Evolutionary conservation across 192 early-diverging fungal genomes (phyloP).

Genomic region (Mortierella claussenii): DNA sequence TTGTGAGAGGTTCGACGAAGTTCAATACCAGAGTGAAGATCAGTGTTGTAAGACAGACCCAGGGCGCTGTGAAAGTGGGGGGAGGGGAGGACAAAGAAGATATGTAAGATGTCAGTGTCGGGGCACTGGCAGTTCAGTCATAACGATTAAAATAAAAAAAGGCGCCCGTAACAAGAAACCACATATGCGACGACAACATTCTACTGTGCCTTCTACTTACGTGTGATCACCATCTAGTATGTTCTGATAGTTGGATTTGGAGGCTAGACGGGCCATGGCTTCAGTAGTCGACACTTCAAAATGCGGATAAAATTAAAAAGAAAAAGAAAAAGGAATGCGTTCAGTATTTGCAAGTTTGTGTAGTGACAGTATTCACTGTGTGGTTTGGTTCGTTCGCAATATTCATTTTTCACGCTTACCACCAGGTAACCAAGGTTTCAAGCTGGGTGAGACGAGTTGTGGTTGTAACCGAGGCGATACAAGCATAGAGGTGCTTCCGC

Average conservation of each 20-base stretch:
- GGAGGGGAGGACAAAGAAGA: no score
- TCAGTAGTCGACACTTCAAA: constrained; percentile 41
- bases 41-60: constrained; percentile 77
- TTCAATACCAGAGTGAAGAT: constrained; percentile 84
- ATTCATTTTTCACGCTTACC: constrained; percentile 17
- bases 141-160: no score
- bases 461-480: constrained; percentile 40
- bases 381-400: no score
- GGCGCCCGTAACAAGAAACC: no score
- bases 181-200: no score
- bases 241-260: constrained; percentile 84
- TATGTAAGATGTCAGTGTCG: no score
- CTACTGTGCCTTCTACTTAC: constrained; percentile 64
- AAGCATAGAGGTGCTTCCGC: constrained; percentile 14
- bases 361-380: neutral
- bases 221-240: constrained; percentile 87
- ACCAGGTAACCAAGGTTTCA: constrained; percentile 44
- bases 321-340: neutral
- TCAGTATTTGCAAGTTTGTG: neutral
- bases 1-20: constrained; percentile 90
- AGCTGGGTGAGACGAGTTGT: constrained; percentile 36
- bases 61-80: constrained; percentile 68
- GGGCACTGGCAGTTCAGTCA: no score
- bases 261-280: constrained; percentile 56
- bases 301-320: neutral